Base-by-base conservation (phyloP, 306 rosid genomes). In the Fagus sylvatica region DNA sequence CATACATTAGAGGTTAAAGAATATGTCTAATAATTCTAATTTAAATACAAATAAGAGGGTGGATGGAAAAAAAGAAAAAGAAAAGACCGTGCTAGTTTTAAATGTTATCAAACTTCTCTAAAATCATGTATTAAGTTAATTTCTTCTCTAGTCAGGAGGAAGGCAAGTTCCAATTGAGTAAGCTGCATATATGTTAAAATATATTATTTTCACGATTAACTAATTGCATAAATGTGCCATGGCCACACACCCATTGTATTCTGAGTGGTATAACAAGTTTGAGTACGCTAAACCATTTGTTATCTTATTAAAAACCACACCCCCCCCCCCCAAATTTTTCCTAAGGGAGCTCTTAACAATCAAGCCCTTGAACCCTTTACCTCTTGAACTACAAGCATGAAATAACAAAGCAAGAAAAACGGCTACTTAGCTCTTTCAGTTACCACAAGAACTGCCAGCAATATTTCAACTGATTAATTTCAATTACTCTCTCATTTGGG, bases 1-100 rank as follows among this genome's bases (percentile, higher is more conserved):
- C 41, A 43, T 66, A 64, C 51, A n/a, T 30, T 30, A 34, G 65
- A 74, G 13, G 49, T 36, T 43, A 9, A 76, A 75, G 56, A 46
- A 46, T 46, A 39, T 37, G 17, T 4, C 2, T 28, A 33, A 1
- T 33, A 0, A 4, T 4, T 57, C 10, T 2, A 57, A 9, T 2
- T 8, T 46, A 8, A 46, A 46, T 2, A 11, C 51, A 10, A 46
- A 46, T 10, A 10, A 4, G 15, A 46, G 51, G 15, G 10, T 1
- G 64, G 28, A 28, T 10, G 34, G 36, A 16, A 7, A 8, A 32
- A 13, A 32, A 9, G n/a, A 28, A 57, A 19, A 7, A 4, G 19
- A 28, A 22, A 32, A 57, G 33, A 57, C 13, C 34, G 22, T 2
- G 22, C 8, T 3, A 11, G 70, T 37, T 15, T 33, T 6, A 37